Evolutionary conservation across 2,329 filamentous ascomycete species (phyloP), one percentile per base, ranked within the genome.

Genomic region (Bisporella sp.): DNA sequence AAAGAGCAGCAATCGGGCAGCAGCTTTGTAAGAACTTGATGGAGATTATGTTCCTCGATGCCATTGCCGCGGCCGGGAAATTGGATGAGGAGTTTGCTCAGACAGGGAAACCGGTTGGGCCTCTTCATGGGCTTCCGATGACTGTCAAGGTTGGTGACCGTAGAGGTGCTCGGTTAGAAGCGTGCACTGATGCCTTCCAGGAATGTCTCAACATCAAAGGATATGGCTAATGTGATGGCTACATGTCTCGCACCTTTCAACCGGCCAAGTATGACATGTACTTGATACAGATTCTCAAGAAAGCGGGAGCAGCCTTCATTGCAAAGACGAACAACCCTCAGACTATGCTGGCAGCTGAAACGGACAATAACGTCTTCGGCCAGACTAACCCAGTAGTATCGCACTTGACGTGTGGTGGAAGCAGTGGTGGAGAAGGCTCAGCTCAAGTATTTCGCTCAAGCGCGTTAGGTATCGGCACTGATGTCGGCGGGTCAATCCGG

Each of bases 321-420:
- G 89, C 90, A 59, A 96, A 96, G 74, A 96, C 91, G 0, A 92
- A 91, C 89, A 90, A 32, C 84, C 91, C 61, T 4, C 58, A 59
- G 40, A 58, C 48, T n/a, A 48, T 64, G 32, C 64, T 61, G 56
- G 56, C 63, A 43, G 60, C 59, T 11, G 69, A 72, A 33, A 68
- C 65, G 1, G 54, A 68, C n/a, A 72, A 72, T 48, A 71, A 72
- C 55, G 59, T 73, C 7, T 70, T 71, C 41, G 69, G 70, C 2
- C 60, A 68, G 11, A 68, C 66, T 1, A 52, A 73, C 51, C 71
- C 71, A 6, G 52, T 54, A 30, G 40, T 44, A 29, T 41, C 8
- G 5, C 58, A 61, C 9, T 58, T 52, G 50, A 57, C 58, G 39
- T 59, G 54, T 46, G 62, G 62, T 40, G 62, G 61, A 8, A 59